These are phyloP conservation scores for Sphagnum tenellum DNA, from an alignment of 225 moss, liverwort and hornwort genomes.

Conservation along the genomic window DNA sequence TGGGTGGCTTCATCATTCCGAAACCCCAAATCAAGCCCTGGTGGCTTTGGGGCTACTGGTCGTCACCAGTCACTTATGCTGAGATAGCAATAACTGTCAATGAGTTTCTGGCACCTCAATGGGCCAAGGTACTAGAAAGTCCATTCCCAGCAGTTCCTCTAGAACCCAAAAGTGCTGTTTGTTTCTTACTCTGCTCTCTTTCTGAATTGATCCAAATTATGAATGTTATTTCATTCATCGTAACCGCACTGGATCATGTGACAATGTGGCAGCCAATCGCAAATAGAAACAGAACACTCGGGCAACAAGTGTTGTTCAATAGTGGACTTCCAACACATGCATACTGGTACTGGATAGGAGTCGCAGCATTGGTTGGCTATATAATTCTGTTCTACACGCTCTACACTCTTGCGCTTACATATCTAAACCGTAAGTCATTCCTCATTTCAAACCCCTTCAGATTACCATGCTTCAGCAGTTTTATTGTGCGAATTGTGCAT, in stretches of 20 bases:
- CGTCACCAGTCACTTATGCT: conserved; percentile 68
- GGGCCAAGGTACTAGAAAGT: conserved; percentile 29
- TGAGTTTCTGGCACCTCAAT: conserved; percentile 80
- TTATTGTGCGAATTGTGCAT: too few relatives aligned
- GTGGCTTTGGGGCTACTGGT: conserved; percentile 99
- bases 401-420: conserved; percentile 59
- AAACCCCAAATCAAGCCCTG: conserved; percentile 56
- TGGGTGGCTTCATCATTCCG: conserved; percentile 79
- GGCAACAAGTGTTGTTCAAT: conserved; percentile 32
- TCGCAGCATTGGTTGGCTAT: conserved; percentile 44
- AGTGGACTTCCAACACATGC: conserved; percentile 35
- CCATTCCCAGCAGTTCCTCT: too few relatives aligned
- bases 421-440: conserved; percentile 50
- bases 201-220: not conserved
- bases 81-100: conserved; percentile 62
- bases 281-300: conserved; percentile 25
- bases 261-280: conserved; percentile 15
- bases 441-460: too few relatives aligned
- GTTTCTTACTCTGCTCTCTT: too few relatives aligned
- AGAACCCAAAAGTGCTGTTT: too few relatives aligned
- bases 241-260: too few relatives aligned
- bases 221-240: not conserved
- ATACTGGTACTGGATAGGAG: conserved; percentile 72
- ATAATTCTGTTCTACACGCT: conserved; percentile 54
- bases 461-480: too few relatives aligned